Base-by-base conservation (phyloP, 345 rosid species). In the Aquilaria yunnanensis region DNA sequence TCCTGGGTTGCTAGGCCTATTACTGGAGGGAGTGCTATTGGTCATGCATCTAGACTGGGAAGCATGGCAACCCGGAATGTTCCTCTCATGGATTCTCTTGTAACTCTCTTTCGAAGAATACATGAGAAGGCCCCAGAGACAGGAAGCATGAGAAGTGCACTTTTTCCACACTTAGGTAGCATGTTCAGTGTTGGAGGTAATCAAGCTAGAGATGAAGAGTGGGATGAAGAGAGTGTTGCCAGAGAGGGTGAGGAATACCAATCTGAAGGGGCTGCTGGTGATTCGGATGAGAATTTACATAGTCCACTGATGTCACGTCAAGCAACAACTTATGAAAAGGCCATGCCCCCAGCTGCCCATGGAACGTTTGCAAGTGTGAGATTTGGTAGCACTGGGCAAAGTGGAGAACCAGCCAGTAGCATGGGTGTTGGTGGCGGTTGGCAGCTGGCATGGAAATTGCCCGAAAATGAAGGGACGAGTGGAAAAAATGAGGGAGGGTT, bases 391-490 rank as follows among this genome's bases (percentile, higher is more conserved):
- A 72, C 75, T 64, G 60, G 70, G 51, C 83, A 75, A 47, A 93
- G 79, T 2, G 86, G 83, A 56, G 85, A 77, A 32, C 75, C 71
- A 33, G 70, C 59, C 16, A 78, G 83, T 13, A 71, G 85, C 50
- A 72, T 75, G 67, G 91, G 81, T 61, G 85, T 88, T 67, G 96
- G 97, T 59, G 89, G 96, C 32, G 96, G 93, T 49, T 90, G 97
- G 97, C 96, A 90, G 72, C 76, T 90, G 75, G 91, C 93, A n/a
- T 90, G 96, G 97, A 80, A 90, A 78, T 88, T 93, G 91, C 67
- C 89, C 6, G 87, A 86, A 62, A 82, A 73, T 65, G 90, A 85
- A 56, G 85, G 76, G 11, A 76, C 63, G 56, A 81, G 76, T 13
- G 92, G 92, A 48, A 74, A 78, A 70, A 85, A 82, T 72, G 93